phyloP scores from a whole-genome alignment of 257 asterid species.

The Ballota nigra region DNA sequence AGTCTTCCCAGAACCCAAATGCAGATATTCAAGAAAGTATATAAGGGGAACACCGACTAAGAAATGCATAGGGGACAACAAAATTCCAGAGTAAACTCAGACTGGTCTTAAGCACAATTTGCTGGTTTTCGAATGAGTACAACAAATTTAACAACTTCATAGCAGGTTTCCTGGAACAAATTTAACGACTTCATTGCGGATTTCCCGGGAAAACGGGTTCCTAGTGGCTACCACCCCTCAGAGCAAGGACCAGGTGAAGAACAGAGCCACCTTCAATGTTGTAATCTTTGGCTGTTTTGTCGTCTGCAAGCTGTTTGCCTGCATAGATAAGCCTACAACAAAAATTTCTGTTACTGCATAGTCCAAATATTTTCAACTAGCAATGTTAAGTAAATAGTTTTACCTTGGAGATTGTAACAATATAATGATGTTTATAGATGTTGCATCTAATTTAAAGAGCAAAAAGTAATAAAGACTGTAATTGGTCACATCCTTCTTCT shows the following conservation, averaged over 20 bases:
- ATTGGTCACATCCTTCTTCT: background rate
- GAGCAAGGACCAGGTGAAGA: constrained; percentile 89
- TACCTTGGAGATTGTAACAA: background rate
- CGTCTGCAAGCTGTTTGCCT: constrained; percentile 87
- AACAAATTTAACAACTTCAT: constrained; percentile 8
- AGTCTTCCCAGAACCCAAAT: background rate
- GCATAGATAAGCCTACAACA: constrained; percentile 73
- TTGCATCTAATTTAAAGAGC: background rate
- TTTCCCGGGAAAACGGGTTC: background rate
- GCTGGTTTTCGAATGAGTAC: background rate
- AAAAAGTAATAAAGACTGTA: background rate
- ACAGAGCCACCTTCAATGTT: constrained; percentile 95
- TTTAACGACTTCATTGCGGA: constrained; percentile 1
- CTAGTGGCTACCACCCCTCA: constrained; percentile 67
- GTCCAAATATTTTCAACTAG: background rate
- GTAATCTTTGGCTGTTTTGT: constrained; percentile 86
- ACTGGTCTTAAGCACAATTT: constrained; percentile 5
- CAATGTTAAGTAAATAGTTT: background rate
- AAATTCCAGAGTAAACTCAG: background rate
- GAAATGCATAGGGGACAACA: constrained; percentile 2
- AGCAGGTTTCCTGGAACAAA: no score
- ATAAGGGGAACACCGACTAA: background rate
- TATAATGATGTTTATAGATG: background rate
- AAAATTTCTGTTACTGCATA: background rate
- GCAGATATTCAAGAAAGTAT: background rate